phyloP scores from a whole-genome alignment of 1,284 basidiomycete species.

The Bjerkandera adusta region DNA sequence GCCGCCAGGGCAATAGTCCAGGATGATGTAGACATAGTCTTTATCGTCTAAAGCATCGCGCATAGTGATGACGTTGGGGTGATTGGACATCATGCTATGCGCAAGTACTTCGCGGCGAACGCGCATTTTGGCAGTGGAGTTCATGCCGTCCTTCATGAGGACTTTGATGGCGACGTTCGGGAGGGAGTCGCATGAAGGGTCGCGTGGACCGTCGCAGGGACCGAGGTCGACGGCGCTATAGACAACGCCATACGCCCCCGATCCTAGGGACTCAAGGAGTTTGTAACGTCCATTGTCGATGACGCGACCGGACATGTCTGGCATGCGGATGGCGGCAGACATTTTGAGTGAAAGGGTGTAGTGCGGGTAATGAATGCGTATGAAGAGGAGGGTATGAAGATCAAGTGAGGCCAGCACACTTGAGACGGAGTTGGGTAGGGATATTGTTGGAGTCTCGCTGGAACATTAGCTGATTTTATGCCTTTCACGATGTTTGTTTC shows the following conservation, averaged over 20 bases:
- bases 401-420: constrained; percentile 15
- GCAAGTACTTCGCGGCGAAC: constrained; percentile 27
- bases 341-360: neutral
- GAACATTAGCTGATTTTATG: too few relatives aligned
- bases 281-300: constrained; percentile 15
- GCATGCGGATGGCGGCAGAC: constrained; percentile 4
- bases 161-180: constrained; percentile 26
- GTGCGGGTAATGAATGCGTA: too few relatives aligned
- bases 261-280: constrained; percentile 24
- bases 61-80: constrained; percentile 59
- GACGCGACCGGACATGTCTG: constrained; percentile 17
- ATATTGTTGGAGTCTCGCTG: too few relatives aligned
- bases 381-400: neutral
- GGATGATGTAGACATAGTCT: constrained; percentile 56
- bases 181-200: too few relatives aligned
- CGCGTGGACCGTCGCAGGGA: too few relatives aligned
- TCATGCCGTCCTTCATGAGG: constrained; percentile 21
- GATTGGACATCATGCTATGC: constrained; percentile 56
- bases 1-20: constrained; percentile 63
- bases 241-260: constrained; percentile 33
- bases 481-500: too few relatives aligned
- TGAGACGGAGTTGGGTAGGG: too few relatives aligned
- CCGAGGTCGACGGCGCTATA: constrained; percentile 29
- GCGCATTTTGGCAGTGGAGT: constrained; percentile 6
- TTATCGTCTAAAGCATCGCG: constrained; percentile 57